Evolutionary conservation across 225 moss, liverwort and hornwort genomes (phyloP), one percentile per base, ranked within the genome.

Genomic region (Marchantia paleacea): DNA sequence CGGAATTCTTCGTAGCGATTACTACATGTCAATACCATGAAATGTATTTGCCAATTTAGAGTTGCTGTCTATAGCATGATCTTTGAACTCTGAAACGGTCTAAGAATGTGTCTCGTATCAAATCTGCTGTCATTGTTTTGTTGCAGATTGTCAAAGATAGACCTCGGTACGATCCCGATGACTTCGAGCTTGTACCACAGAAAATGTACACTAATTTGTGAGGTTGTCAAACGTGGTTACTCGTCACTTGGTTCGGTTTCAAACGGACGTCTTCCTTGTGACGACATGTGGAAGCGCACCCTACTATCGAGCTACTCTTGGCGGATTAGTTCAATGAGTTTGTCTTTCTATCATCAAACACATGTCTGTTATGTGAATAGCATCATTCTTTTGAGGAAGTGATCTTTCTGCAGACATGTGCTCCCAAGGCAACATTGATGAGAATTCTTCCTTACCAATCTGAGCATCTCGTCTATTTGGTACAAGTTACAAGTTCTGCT

Each of bases 191-290:
- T 24, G 92, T 97, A 52, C 99, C 99, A 69, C 96, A 94, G 81
- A 99, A 87, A 82, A 92, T 99, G 90, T 99, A 95, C 78, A 94
- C 94, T 80, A 94, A 85, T 83, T 84, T 99, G 84, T 99, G 89
- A 99, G 68, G 49, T 49, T 48, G 48, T 66, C 12, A 51, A 78
- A 52, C 65, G 25, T 66, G 51, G 50, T 78, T 53, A 39, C 16
- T 15, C 9, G 39, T 30, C 29, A 53, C 8, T 26, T 25, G 73
- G 5, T 52, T 73, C 53, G 24, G 52, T 26, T 75, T 57, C 19
- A 9, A 12, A 55, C 58, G 20, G n/a, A 24, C 26, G 49, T 28
- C 30, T 28, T 8, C 48, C 71, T 18, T 48, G 48, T 20, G 49
- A 50, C 49, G 18, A 15, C 71, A 71, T 71, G 47, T 22, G 20